Evolutionary conservation across 1,139 yeast genomes (phyloP).

Genomic region (Debaryomyces udenii): DNA sequence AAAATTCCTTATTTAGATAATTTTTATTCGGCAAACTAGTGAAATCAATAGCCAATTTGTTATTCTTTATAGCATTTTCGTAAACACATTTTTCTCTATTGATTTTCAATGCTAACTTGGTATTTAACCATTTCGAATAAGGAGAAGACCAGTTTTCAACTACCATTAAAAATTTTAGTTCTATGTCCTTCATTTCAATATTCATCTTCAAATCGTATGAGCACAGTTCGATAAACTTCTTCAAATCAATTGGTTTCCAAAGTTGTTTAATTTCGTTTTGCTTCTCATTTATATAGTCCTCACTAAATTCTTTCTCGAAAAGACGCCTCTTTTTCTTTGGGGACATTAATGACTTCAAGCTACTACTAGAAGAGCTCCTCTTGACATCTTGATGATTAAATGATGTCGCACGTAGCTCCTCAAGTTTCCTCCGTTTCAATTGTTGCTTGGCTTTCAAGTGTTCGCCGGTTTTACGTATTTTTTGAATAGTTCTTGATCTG

Average conservation of each 20-base stretch:
- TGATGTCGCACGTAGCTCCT: slow-evolving; percentile 46
- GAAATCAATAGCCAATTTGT: slow-evolving; percentile 29
- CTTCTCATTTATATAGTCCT: slow-evolving; percentile 26
- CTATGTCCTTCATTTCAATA: slow-evolving; percentile 23
- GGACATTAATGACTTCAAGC: slow-evolving; percentile 17
- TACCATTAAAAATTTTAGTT: slow-evolving; percentile 38
- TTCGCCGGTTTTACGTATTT: slow-evolving; percentile 29
- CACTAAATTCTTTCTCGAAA: slow-evolving; percentile 16
- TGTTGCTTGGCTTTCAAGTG: slow-evolving; percentile 24
- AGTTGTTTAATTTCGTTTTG: slow-evolving; percentile 39
- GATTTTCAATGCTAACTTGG: slow-evolving; percentile 37
- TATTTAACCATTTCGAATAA: slow-evolving; percentile 51
- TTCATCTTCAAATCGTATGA: slow-evolving; percentile 26
- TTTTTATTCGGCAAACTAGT: slow-evolving; percentile 44
- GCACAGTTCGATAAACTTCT: slow-evolving; percentile 26
- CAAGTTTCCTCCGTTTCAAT: slow-evolving; percentile 33
- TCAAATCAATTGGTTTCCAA: slow-evolving; percentile 45
- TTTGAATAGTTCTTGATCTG: slow-evolving; percentile 27
- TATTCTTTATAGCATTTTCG: slow-evolving; percentile 26
- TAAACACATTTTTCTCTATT: slow-evolving; percentile 32
- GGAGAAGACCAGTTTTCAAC: slow-evolving; percentile 48
- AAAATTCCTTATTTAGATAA: slow-evolving; percentile 37
- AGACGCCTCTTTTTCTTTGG: slow-evolving; percentile 19
- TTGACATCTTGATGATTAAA: slow-evolving; percentile 28
- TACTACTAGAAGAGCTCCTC: slow-evolving; percentile 23